Evolutionary conservation across 768 basidiomycete species (phyloP), one percentile per base, ranked within the genome.

Genomic region (Trametes punicea): DNA sequence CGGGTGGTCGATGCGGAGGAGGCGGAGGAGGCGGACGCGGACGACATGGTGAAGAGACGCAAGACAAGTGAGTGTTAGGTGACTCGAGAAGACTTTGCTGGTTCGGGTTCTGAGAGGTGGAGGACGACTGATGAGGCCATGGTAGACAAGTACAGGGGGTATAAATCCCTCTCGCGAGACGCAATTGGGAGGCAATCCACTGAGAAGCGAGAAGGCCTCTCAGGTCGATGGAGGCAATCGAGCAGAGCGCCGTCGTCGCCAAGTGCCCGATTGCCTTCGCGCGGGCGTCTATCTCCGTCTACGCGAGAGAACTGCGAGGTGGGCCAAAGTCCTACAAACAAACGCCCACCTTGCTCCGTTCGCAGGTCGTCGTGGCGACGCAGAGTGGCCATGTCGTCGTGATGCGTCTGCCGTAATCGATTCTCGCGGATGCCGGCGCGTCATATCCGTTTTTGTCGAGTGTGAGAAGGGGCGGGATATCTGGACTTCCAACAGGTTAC

Each of bases 21-120:
- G 29, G 50, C 11, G 11, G 56, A 51, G 38, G 40, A 27, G 48
- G 41, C 34, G 31, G 56, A 40, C 48, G n/a, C n/a, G n/a, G n/a
- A n/a, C n/a, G n/a, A n/a, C n/a, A n/a, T n/a, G n/a, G n/a, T n/a
- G n/a, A n/a, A 65, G 45, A 57, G 49, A 27, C 64, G 59, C 47
- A 59, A 51, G 58, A 64, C n/a, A n/a, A n/a, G n/a, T n/a, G n/a
- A n/a, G n/a, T n/a, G n/a, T 23, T 41, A 27, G 36, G 56, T 31
- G 39, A 41, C 25, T 26, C 25, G 39, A 29, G 51, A 25, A 18
- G 40, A 25, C 46, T 25, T 30, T 8, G 20, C 10, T 18, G 36
- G 36, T n/a, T 39, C 8, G 26, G 46, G n/a, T n/a, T 36, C 34
- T 15, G 34, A 44, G 46, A 20, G 27, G 33, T 52, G 46, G 44